Evolutionary conservation across 2,329 filamentous ascomycete species (phyloP).

Genomic region (Nothopassalora personata): DNA sequence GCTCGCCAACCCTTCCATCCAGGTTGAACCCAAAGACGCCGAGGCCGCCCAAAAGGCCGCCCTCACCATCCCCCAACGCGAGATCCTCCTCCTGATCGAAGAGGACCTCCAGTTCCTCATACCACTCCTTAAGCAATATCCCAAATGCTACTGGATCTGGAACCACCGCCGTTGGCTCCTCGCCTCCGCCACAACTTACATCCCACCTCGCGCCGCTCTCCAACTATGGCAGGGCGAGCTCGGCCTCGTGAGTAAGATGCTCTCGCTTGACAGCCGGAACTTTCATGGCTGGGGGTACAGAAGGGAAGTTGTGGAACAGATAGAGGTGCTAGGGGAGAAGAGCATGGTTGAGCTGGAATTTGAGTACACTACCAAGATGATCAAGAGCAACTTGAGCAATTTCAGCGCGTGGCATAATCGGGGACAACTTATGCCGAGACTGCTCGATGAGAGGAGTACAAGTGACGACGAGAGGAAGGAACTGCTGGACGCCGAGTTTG

Average conservation of each 20-base stretch:
- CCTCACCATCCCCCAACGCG: slow-evolving; percentile 31
- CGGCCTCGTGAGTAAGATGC: slow-evolving; percentile 78
- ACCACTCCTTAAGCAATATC: slow-evolving; percentile 74
- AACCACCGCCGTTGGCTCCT: slow-evolving; percentile 88
- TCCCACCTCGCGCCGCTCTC: slow-evolving; percentile 54
- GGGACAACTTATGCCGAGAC: slow-evolving; percentile 70
- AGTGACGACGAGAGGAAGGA: slow-evolving; percentile 56
- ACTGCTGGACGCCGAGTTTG: slow-evolving; percentile 74
- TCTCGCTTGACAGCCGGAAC: slow-evolving; percentile 78
- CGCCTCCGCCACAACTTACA: slow-evolving; percentile 60
- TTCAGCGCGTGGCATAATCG: slow-evolving; percentile 97
- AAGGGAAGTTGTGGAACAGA: slow-evolving; percentile 66
- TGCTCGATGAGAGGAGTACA: slow-evolving; percentile 67
- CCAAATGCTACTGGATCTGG: slow-evolving; percentile 99
- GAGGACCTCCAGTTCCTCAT: slow-evolving; percentile 77
- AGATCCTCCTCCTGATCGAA: slow-evolving; percentile 53
- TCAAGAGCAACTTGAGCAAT: slow-evolving; percentile 78
- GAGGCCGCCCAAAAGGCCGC: slow-evolving; percentile 23
- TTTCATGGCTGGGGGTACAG: slow-evolving; percentile 97
- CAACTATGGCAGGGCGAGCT: slow-evolving; percentile 81
- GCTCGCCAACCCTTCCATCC: slow-evolving; percentile 35
- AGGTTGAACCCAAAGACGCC: slow-evolving; percentile 16
- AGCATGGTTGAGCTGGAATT: slow-evolving; percentile 73
- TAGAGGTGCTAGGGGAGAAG: slow-evolving; percentile 54
- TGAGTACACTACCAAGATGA: slow-evolving; percentile 85